phyloP scores from a whole-genome alignment of 2,329 filamentous ascomycete species.

The Periconia macrospinosa region DNA sequence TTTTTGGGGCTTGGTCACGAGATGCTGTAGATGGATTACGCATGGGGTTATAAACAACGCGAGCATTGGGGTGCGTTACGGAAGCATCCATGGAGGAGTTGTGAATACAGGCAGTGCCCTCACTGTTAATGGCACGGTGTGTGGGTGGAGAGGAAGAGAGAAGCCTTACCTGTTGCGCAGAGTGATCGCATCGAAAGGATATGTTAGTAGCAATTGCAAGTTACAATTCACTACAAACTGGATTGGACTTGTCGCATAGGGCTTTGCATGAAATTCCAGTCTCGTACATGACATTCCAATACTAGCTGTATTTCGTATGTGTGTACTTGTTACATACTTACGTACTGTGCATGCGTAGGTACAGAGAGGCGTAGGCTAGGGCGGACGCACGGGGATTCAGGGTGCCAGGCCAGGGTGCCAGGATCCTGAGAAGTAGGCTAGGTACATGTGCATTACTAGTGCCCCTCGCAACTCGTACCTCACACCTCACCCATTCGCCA shows the following conservation, averaged over 20 bases:
- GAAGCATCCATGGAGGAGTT: background rate
- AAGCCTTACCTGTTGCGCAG: background rate
- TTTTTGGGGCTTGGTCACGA: constrained; percentile 1
- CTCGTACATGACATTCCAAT: too few relatives aligned
- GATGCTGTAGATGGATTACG: constrained; percentile 29
- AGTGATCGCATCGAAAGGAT: background rate
- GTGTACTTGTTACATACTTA: too few relatives aligned
- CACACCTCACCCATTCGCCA: constrained; percentile 4
- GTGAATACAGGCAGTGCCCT: background rate
- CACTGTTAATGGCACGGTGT: background rate
- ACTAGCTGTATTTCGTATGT: too few relatives aligned
- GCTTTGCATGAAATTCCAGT: background rate
- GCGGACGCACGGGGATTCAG: too few relatives aligned
- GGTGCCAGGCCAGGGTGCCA: too few relatives aligned
- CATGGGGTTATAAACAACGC: constrained; percentile 12
- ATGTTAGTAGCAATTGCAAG: background rate
- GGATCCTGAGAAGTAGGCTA: too few relatives aligned
- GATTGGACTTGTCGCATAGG: background rate
- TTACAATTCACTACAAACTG: background rate
- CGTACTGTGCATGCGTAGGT: too few relatives aligned
- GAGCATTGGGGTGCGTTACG: constrained; percentile 1
- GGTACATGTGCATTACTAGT: background rate
- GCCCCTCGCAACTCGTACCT: constrained; percentile 12
- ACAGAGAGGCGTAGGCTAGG: too few relatives aligned
- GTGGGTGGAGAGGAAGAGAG: background rate